phyloP scores from a whole-genome alignment of 805 yeast genomes.

The Komagataella populi region DNA sequence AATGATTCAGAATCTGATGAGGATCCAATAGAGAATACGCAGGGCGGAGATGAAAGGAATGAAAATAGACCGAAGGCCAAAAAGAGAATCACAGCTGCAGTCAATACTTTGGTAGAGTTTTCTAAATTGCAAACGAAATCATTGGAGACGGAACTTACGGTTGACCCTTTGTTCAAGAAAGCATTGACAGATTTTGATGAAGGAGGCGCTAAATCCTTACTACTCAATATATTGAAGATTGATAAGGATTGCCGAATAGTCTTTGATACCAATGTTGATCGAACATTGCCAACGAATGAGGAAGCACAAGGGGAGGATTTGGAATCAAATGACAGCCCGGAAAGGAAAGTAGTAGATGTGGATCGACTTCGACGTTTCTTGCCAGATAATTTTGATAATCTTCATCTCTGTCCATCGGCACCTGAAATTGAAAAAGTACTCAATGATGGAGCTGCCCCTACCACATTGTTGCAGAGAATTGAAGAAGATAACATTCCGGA shows the following conservation, averaged over 20 bases:
- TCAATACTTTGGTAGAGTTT: constrained; percentile 24
- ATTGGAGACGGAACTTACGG: constrained; percentile 32
- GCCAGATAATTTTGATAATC: constrained; percentile 9
- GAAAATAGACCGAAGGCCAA: constrained; percentile 7
- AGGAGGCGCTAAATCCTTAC: constrained; percentile 45
- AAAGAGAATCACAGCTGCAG: constrained; percentile 8
- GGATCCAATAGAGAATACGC: constrained; percentile 7
- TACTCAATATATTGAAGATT: constrained; percentile 33
- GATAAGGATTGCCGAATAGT: constrained; percentile 33
- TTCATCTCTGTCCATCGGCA: constrained; percentile 60
- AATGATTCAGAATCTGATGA: constrained; percentile 9
- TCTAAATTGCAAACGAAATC: constrained; percentile 27
- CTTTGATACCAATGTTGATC: constrained; percentile 29
- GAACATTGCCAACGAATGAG: constrained; percentile 2
- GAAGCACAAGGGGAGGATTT: background rate
- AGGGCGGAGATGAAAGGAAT: constrained; percentile 3
- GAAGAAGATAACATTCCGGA: constrained; percentile 9
- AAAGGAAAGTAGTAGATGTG: background rate
- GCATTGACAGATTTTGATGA: constrained; percentile 47
- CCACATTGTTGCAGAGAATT: constrained; percentile 12
- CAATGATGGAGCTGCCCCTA: constrained; percentile 13
- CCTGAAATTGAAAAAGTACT: constrained; percentile 31
- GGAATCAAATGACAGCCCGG: background rate
- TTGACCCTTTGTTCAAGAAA: constrained; percentile 43
- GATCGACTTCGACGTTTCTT: constrained; percentile 2